Evolutionary conservation across 2,329 filamentous ascomycete genomes (phyloP), one percentile per base, ranked within the genome.

Genomic region (Paraconiothyrium brasiliense): DNA sequence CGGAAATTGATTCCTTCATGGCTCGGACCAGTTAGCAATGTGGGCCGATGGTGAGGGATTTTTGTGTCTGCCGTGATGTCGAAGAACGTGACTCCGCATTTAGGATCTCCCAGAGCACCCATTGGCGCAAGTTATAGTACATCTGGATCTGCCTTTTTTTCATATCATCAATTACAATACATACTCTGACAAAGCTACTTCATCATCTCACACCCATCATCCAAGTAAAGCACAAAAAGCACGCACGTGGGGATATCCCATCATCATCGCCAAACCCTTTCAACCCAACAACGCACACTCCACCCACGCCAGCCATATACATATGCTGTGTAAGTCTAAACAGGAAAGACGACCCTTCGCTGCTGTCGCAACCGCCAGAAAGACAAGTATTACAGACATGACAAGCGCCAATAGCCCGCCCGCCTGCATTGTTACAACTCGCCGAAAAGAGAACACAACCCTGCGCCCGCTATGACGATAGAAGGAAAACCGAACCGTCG

Each of bases 391-490:
- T 55, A 39, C 14, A 49, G 27, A 35, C 54, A 37, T n/a, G 27
- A 48, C 39, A 46, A 51, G 47, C 56, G 47, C 52, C 51, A 43
- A 50, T 30, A 56, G 48, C 48, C 56, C 48, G 27, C 24, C 44
- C 50, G 44, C 35, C 44, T 27, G 44, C 50, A 43, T 51, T 48
- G 7, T 22, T 51, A 37, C 43, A 37, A 55, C 32, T 41, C 44
- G 37, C 46, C 50, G 46, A 44, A 63, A 55, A 66, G 64, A 57
- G 58, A 70, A 64, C 63, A 71, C 64, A 61, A 61, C 66, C 67
- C 66, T 58, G 67, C 71, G 71, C 73, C 71, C 70, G 71, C 72
- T 73, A 72, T 68, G 71, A 70, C 66, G 59, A 68, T 58, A 61
- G 60, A 64, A 62, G 66, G 65, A 61, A 62, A 35, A 50, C 48